Evolutionary conservation across 352 stramenopile species (phyloP).

Genomic region (Saprolegnia diclina): DNA sequence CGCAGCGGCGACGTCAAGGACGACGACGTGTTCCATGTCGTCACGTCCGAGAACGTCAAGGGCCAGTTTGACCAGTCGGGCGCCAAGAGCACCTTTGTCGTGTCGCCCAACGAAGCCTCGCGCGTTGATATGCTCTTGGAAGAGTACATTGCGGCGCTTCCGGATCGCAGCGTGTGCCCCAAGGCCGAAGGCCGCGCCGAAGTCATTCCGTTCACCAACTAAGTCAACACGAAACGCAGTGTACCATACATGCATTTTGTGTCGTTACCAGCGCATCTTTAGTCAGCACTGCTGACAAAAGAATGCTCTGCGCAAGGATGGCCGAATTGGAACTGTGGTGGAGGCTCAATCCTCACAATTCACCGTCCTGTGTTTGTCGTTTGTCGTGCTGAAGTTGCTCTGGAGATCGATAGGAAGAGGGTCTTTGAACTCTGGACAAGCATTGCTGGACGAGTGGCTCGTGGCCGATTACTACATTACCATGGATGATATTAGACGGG

Average conservation of each 20-base stretch:
- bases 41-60: constrained; percentile 55
- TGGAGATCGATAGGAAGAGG: no score
- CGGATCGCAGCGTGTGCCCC: constrained; percentile 29
- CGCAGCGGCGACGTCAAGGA: constrained; percentile 44
- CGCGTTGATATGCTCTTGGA: constrained; percentile 47
- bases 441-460: no score
- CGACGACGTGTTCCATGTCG: constrained; percentile 52
- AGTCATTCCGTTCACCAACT: neutral
- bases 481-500: no score
- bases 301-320: no score
- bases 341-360: no score
- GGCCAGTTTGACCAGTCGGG: neutral
- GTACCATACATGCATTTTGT: neutral
- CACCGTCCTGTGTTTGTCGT: no score
- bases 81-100: constrained; percentile 39
- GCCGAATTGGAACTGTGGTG: no score
- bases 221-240: neutral
- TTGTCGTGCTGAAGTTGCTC: no score
- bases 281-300: no score
- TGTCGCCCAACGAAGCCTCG: constrained; percentile 44
- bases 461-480: no score
- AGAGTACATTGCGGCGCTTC: constrained; percentile 35
- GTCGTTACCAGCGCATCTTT: no score
- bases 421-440: no score
- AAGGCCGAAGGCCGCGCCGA: constrained; percentile 25